These are phyloP conservation scores for Ascoidea asiatica DNA, from an alignment of 805 yeast species.

Conservation along the genomic window DNA sequence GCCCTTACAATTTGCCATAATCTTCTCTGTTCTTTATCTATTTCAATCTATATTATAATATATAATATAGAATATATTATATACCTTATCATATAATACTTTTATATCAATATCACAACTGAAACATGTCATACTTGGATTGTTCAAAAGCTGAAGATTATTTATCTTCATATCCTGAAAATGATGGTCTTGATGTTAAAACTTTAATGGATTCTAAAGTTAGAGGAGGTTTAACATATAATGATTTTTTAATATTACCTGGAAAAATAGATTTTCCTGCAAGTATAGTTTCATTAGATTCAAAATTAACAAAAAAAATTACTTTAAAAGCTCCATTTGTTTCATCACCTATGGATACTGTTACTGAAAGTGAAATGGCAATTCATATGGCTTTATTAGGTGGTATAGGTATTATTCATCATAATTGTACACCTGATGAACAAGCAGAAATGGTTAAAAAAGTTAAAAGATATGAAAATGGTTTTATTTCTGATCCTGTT, in stretches of 20 bases:
- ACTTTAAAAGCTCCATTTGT: conserved; percentile 87
- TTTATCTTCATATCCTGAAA: conserved; percentile 48
- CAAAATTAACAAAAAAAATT: conserved; percentile 85
- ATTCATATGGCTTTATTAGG: conserved; percentile 96
- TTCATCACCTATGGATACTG: conserved; percentile 99
- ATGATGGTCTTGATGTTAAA: conserved; percentile 77
- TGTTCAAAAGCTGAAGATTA: conserved; percentile 51
- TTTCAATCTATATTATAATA: not conserved
- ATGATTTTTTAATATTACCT: conserved; percentile 90
- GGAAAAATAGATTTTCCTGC: conserved; percentile 90
- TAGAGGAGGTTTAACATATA: conserved; percentile 96
- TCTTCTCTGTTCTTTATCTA: not conserved
- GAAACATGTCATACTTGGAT: conserved; percentile 21
- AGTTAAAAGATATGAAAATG: conserved; percentile 95
- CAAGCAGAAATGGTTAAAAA: conserved; percentile 97
- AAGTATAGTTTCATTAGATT: conserved; percentile 59
- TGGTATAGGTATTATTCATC: conserved; percentile 98
- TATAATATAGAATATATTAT: not conserved
- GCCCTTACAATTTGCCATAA: not conserved
- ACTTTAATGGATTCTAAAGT: conserved; percentile 78
- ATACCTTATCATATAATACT: not conserved
- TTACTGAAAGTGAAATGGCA: conserved; percentile 95
- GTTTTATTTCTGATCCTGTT: conserved; percentile 90
- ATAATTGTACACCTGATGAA: conserved; percentile 91
- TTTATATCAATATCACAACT: not conserved